Evolutionary conservation across 1,284 basidiomycete genomes (phyloP).

Genomic region (Microbotryum silenes-acaulis): DNA sequence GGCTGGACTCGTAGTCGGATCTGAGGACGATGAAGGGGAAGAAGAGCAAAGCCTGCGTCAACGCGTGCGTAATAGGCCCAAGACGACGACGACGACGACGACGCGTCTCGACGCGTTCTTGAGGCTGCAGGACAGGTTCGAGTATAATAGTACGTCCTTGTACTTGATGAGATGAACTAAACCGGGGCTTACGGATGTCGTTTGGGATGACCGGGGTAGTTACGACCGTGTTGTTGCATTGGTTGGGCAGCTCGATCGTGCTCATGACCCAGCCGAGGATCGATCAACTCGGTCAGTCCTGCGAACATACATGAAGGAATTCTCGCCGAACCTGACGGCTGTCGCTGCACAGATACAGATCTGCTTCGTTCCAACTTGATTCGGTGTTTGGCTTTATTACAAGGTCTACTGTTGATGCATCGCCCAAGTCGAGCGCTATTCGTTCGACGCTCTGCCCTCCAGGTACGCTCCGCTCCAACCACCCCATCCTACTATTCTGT

Average conservation of each 20-base stretch:
- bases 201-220: slow-evolving; percentile 3
- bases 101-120: slow-evolving; percentile 49
- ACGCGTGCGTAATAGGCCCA: no score
- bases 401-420: slow-evolving; percentile 70
- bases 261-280: neutral
- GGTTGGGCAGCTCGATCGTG: slow-evolving; percentile 18
- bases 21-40: neutral
- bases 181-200: no score
- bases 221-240: slow-evolving; percentile 16
- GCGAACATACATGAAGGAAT: slow-evolving; percentile 43
- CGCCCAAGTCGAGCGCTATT: slow-evolving; percentile 58
- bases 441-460: slow-evolving; percentile 59
- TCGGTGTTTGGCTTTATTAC: slow-evolving; percentile 57
- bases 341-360: slow-evolving; percentile 37
- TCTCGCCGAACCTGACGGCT: slow-evolving; percentile 22
- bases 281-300: slow-evolving; percentile 48
- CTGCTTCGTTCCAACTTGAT: slow-evolving; percentile 44
- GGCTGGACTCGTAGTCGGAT: slow-evolving; percentile 11
- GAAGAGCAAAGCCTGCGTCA: no score
- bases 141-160: slow-evolving; percentile 58
- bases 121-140: slow-evolving; percentile 61
- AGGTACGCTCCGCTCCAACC: slow-evolving; percentile 48
- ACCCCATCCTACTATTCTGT: no score
- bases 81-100: neutral
- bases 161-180: neutral